phyloP scores from a whole-genome alignment of 352 stramenopile genomes.

The Phytophthora fragariae region DNA sequence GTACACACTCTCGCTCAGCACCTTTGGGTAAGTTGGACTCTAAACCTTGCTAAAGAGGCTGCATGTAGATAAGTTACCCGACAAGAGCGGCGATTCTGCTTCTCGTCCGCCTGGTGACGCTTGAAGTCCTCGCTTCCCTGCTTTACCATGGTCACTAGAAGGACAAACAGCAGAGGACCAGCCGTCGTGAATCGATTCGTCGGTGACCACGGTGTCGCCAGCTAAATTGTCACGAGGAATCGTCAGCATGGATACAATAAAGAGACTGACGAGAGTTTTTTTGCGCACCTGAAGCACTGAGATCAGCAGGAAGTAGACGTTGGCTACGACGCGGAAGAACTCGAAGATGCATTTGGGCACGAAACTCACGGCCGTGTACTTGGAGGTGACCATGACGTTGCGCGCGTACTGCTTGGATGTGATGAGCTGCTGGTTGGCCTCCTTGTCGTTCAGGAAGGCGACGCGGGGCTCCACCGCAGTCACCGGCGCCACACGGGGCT shows the following conservation, averaged over 20 bases:
- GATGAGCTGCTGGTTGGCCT: slow-evolving; percentile 67
- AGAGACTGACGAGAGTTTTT: not conserved
- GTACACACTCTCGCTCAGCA: not conserved
- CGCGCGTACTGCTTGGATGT: slow-evolving; percentile 55
- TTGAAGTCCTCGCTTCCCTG: slow-evolving; percentile 76
- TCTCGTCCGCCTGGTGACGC: slow-evolving; percentile 70
- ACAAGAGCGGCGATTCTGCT: slow-evolving; percentile 68
- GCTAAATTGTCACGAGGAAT: slow-evolving; percentile 30
- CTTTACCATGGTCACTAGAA: slow-evolving; percentile 82
- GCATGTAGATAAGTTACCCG: slow-evolving; percentile 30
- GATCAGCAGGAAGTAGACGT: slow-evolving; percentile 96
- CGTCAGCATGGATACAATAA: not conserved
- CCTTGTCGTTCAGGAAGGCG: slow-evolving; percentile 59
- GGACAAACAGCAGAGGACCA: slow-evolving; percentile 72
- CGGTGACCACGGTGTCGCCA: slow-evolving; percentile 68
- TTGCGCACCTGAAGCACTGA: slow-evolving; percentile 84
- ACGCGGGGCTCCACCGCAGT: slow-evolving; percentile 47
- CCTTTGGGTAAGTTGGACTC: no score
- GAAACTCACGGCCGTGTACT: slow-evolving; percentile 94
- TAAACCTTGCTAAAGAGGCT: not conserved
- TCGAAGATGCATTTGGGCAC: slow-evolving; percentile 94
- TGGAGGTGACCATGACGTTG: slow-evolving; percentile 90
- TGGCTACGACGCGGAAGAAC: slow-evolving; percentile 94
- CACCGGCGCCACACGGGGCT: slow-evolving; percentile 10
- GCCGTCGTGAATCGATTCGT: slow-evolving; percentile 82